A percentile compares a stretch with the other conserved stretches of the same genome.
phyloP scores from a whole-genome alignment of 192 early-diverging fungal genomes.

The Pilobolus umbonatus region DNA sequence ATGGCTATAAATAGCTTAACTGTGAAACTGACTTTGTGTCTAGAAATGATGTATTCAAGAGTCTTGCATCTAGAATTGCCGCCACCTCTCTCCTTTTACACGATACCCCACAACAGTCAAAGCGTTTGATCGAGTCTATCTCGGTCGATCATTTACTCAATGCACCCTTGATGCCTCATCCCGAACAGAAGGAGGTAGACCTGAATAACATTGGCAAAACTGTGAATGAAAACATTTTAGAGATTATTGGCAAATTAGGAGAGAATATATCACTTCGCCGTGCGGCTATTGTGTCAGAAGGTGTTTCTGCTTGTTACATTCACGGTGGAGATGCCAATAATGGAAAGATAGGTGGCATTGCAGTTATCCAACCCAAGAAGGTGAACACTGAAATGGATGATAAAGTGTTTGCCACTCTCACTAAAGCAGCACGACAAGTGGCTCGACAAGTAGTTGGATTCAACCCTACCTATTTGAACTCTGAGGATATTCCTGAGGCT shows the following conservation, averaged over 20 bases:
- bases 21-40: slow-evolving; percentile 98
- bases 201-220: slow-evolving; percentile 30
- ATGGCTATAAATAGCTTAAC: slow-evolving; percentile 65
- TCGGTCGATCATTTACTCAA: slow-evolving; percentile 33
- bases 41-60: slow-evolving; percentile 70
- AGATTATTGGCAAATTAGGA: slow-evolving; percentile 80
- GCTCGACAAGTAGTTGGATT: slow-evolving; percentile 89
- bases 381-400: slow-evolving; percentile 13
- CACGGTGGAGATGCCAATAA: slow-evolving; percentile 64
- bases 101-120: slow-evolving; percentile 14
- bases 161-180: slow-evolving; percentile 52
- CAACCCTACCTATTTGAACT: slow-evolving; percentile 52
- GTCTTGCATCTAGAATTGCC: slow-evolving; percentile 60
- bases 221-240: slow-evolving; percentile 61
- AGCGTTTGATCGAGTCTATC: slow-evolving; percentile 35
- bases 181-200: slow-evolving; percentile 14
- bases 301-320: slow-evolving; percentile 55
- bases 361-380: slow-evolving; percentile 49
- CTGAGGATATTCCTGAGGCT: slow-evolving; percentile 38
- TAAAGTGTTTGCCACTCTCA: slow-evolving; percentile 30
- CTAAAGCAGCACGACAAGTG: slow-evolving; percentile 61
- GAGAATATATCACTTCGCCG: slow-evolving; percentile 86
- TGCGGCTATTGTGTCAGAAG: slow-evolving; percentile 41
- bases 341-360: slow-evolving; percentile 79
- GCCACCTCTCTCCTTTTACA: slow-evolving; percentile 48